These are phyloP conservation scores for Chaetomium tenue DNA, from an alignment of 495 filamentous ascomycete species.

Conservation along the genomic window DNA sequence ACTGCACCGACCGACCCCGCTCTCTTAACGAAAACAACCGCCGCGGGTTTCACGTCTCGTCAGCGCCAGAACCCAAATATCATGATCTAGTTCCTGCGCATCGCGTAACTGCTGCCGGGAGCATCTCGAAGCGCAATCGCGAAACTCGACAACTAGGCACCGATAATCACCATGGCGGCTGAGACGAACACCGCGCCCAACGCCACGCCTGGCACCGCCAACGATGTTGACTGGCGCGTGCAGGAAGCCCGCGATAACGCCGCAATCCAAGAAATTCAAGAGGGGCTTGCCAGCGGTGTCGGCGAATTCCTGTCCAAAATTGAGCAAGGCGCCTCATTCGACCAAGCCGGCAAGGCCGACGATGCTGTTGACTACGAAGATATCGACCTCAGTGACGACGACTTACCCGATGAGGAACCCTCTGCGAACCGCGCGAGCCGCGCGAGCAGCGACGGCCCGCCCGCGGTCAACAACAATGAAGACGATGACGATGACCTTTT, in stretches of 20 bases:
- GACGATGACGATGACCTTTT: slow-evolving; percentile 54
- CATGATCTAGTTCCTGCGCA: slow-evolving; percentile 27
- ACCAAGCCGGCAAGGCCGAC: slow-evolving; percentile 43
- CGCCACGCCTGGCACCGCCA: slow-evolving; percentile 24
- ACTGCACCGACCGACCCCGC: not conserved
- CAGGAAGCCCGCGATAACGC: slow-evolving; percentile 34
- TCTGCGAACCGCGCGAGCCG: slow-evolving; percentile 25
- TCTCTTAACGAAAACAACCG: not conserved
- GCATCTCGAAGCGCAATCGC: slow-evolving; percentile 24
- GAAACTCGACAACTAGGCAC: slow-evolving; percentile 7
- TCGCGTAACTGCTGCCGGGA: slow-evolving; percentile 29
- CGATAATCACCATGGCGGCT: slow-evolving; percentile 26
- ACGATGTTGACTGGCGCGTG: slow-evolving; percentile 32
- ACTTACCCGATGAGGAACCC: slow-evolving; percentile 49
- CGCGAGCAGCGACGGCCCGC: slow-evolving; percentile 43
- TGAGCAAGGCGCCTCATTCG: slow-evolving; percentile 31
- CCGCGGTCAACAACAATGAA: slow-evolving; percentile 50
- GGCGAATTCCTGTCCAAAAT: slow-evolving; percentile 30
- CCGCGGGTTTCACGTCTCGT: not conserved
- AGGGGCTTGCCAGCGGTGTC: slow-evolving; percentile 19
- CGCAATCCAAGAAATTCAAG: slow-evolving; percentile 25
- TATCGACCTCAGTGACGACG: slow-evolving; percentile 73
- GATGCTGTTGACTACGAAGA: slow-evolving; percentile 76
- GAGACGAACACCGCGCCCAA: slow-evolving; percentile 27
- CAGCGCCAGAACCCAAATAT: slow-evolving; percentile 5